These are phyloP conservation scores for Berkeleyomyces rouxiae DNA, from an alignment of 2,329 filamentous ascomycete genomes.

Conservation along the genomic window DNA sequence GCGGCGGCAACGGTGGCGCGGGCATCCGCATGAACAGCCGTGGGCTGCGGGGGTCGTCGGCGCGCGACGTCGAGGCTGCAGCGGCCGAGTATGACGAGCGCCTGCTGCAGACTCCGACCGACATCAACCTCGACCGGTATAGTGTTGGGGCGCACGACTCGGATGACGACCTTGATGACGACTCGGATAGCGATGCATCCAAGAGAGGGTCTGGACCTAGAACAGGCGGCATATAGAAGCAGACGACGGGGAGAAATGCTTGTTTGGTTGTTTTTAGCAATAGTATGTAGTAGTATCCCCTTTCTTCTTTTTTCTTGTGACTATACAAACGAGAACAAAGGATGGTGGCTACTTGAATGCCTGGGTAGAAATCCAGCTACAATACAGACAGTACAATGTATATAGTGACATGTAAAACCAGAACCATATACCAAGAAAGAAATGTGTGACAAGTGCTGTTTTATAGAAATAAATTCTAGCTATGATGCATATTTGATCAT, in stretches of 20 bases:
- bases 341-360: background rate
- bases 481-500: conserved; percentile 1
- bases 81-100: conserved; percentile 49
- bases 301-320: background rate
- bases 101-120: conserved; percentile 32
- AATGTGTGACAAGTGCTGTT: background rate
- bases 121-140: conserved; percentile 32
- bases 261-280: background rate
- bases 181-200: conserved; percentile 19
- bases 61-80: conserved; percentile 41
- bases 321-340: background rate
- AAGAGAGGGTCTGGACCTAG: background rate
- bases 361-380: background rate
- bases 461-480: background rate
- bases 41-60: conserved; percentile 13
- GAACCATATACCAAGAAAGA: background rate
- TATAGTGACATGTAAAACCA: background rate
- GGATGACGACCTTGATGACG: conserved; percentile 28
- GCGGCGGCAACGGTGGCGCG: conserved; percentile 15
- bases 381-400: background rate
- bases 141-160: conserved; percentile 37
- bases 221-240: background rate
- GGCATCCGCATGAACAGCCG: conserved; percentile 18
- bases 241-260: background rate
- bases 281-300: background rate